phyloP scores from a whole-genome alignment of 768 basidiomycete genomes.

The Pulveroboletus sp. region DNA sequence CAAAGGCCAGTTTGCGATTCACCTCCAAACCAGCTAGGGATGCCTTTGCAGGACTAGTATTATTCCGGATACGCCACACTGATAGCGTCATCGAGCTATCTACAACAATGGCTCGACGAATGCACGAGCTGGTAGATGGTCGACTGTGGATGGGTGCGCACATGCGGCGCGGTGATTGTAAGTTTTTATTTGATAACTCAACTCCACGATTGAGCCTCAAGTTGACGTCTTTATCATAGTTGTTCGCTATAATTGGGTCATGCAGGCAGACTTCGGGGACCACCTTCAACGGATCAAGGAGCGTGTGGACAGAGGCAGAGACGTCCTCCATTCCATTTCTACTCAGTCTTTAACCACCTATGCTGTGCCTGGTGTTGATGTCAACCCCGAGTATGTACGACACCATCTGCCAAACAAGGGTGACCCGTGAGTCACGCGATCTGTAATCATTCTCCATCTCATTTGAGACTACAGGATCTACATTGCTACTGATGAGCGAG shows the following conservation, averaged over 20 bases:
- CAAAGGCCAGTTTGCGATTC: constrained; percentile 34
- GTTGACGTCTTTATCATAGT: constrained; percentile 17
- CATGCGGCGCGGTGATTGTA: constrained; percentile 44
- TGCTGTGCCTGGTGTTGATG: constrained; percentile 17
- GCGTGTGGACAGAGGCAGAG: constrained; percentile 19
- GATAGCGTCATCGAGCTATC: constrained; percentile 30
- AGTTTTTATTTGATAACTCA: constrained; percentile 9
- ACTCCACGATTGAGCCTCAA: too few species aligned
- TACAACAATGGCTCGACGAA: constrained; percentile 29
- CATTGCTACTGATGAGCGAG: constrained; percentile 42
- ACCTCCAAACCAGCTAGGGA: constrained; percentile 31
- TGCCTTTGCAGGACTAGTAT: constrained; percentile 31
- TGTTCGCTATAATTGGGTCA: constrained; percentile 33
- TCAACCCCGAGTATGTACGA: constrained; percentile 16
- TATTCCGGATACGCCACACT: constrained; percentile 29
- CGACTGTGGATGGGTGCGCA: constrained; percentile 41
- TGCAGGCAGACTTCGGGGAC: constrained; percentile 33
- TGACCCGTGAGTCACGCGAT: constrained; percentile 17
- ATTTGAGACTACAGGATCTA: constrained; percentile 25
- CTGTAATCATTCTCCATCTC: constrained; percentile 2
- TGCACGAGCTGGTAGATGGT: constrained; percentile 29
- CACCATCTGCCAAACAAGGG: constrained; percentile 15
- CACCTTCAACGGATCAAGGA: constrained; percentile 36
- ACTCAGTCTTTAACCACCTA: constrained; percentile 19
- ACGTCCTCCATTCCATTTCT: constrained; percentile 16